Base-by-base conservation (phyloP, 2,329 filamentous ascomycete species). In the Cryphonectria naterciae region DNA sequence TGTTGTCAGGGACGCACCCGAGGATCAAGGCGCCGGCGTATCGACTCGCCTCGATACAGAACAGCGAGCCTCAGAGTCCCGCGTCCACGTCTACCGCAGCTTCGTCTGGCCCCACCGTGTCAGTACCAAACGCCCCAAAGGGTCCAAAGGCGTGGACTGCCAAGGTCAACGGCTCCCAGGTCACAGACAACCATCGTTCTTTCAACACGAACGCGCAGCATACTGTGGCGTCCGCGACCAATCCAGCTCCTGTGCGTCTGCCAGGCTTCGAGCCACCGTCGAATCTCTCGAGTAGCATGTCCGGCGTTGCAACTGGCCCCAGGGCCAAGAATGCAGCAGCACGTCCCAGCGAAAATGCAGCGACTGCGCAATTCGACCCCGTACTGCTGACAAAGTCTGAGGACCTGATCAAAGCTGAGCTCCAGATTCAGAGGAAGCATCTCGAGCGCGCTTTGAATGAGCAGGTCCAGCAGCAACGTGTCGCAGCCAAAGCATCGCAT, bases 331-430 rank as follows among this genome's bases (percentile, higher is more conserved):
- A 73, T 75, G 80, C 75, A 80, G 78, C 74, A 73, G 78, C 74
- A 73, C 82, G 78, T 76, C 82, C 81, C 72, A 85, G 83, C 76
- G 68, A 69, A 32, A 43, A 37, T 32, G 81, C 86, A 75, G 81
- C 83, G 71, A 87, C 86, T 74, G 89, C 90, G 72, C 90, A 91
- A 80, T 92, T 96, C 82, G 89, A 97, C 80, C 93, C 94, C 65
- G 90, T 97, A 73, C 86, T 97, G 75, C 86, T 97, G 80, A 91
- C 93, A 78, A 97, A 97, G 81, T 95, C 94, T 75, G 92, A 94
- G 78, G 90, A 93, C 78, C 85, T 97, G 75, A 89, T 96, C 78
- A 92, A 90, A 82, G 93, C 94, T 77, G 94, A 97, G 81, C 84
- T 93, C 73, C 89, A 92, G 78, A 82, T 95, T 74, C 93, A 94